Conservation (phyloP, 1,139 yeast genomes). For the Casaregolazyma lundiana region DNA sequence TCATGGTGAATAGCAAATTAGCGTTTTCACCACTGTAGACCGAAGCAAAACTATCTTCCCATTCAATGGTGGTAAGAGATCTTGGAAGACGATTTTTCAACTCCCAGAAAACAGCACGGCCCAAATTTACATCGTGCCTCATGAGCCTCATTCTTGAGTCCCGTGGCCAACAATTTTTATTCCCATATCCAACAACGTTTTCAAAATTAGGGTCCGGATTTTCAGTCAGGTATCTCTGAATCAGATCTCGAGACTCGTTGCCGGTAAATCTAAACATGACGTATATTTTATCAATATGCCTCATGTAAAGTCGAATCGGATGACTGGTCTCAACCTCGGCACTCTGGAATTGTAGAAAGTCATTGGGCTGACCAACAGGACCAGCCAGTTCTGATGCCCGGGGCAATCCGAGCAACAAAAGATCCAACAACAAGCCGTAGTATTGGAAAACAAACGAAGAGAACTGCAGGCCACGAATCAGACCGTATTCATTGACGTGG, state of each 20-base stretch:
- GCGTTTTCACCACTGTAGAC: constrained; percentile 91
- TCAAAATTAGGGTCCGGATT: constrained; percentile 92
- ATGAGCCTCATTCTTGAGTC: constrained; percentile 87
- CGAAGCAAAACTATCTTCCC: constrained; percentile 81
- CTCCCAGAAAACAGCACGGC: constrained; percentile 93
- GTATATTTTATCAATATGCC: constrained; percentile 80
- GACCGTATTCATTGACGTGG: constrained; percentile 83
- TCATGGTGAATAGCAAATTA: constrained; percentile 80
- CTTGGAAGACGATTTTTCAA: constrained; percentile 72
- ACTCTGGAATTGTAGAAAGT: constrained; percentile 67
- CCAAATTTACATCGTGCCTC: constrained; percentile 88
- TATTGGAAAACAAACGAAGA: constrained; percentile 86
- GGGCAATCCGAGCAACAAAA: constrained; percentile 76
- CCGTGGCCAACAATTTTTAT: constrained; percentile 91
- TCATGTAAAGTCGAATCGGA: constrained; percentile 77
- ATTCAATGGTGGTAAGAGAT: constrained; percentile 64
- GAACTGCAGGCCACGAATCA: constrained; percentile 84
- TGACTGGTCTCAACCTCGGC: constrained; percentile 53
- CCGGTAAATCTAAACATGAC: constrained; percentile 71
- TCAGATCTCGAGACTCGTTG: constrained; percentile 69
- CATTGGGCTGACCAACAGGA: constrained; percentile 59
- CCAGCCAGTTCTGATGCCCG: constrained; percentile 90
- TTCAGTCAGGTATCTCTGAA: constrained; percentile 71
- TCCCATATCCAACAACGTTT: constrained; percentile 80
- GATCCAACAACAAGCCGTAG: constrained; percentile 80